Base-by-base conservation (phyloP, 768 basidiomycete species). In the Saitozyma sp. region DNA sequence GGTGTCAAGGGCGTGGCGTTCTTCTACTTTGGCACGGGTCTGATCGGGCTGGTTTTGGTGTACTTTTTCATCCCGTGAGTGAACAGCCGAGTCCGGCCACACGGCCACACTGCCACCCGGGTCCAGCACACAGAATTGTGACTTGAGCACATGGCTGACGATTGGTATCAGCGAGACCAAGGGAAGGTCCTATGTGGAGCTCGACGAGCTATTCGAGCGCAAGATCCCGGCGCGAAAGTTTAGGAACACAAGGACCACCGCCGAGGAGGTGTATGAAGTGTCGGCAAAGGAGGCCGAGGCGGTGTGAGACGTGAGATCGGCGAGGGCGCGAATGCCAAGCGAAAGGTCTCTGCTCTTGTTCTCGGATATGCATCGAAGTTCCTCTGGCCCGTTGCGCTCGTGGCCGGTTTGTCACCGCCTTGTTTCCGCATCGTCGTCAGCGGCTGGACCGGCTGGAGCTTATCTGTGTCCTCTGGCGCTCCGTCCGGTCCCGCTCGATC, bases 171-270 rank as follows among this genome's bases (percentile, higher is more conserved):
- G 68, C 8, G 54, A 55, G 17, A 55, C 54, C 11, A 39, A 42
- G 11, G 45, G 45, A n/a, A 10, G 54, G 40, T 58, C 57, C 10
- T 68, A 61, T 60, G 54, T 54, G 14, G 68, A 72, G 46, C 62
- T 72, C 39, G 70, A 72, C 59, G 66, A 67, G 42, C 42, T 76
- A 20, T 76, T 76, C 62, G 67, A 66, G 51, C 64, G 61, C 48
- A 63, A 61, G 20, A 43, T 73, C 11, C 58, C 70, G 1, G 68
- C 75, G 1, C 48, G 75, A 37, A 60, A 69, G 53, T 76, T 71
- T 59, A 9, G 10, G 9, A 58, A 14, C 13, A 14, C 14, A 13
- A 17, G 14, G 9, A 55, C 54, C 9, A 42, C 54, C 39, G 29
- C 45, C 40, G 54, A 55, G 11, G 17, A 42, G 54, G 54, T 29